Base-by-base conservation (phyloP, 2,329 filamentous ascomycete species). In the Cladosporium sp. region DNA sequence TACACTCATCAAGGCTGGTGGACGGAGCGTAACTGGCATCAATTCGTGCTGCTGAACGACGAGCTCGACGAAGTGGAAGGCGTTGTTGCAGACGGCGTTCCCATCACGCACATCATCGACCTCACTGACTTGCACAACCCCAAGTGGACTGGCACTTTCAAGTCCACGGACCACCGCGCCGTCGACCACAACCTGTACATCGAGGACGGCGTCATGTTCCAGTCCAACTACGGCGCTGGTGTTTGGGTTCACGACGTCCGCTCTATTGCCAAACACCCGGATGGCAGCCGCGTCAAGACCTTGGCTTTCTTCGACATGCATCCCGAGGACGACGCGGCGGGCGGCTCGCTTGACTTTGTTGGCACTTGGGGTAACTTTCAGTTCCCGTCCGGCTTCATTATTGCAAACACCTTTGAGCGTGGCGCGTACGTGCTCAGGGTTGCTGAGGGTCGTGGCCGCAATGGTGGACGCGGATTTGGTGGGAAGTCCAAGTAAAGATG, bases 1-100 rank as follows among this genome's bases (percentile, higher is more conserved):
- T 83, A 82, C 67, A 80, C 78, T 1, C 80, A 83, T 61, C 79
- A 82, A 60, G 80, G 80, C 6, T 77, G 75, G 68, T 58, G 52
- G 52, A 57, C 53, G 6, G 74, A 78, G 60, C 61, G 65, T 9
- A 61, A 71, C 43, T 72, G 65, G 60, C 69, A 70, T 58, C 61
- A 72, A 50, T 77, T 69, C 59, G 70, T 79, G 5, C 67, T 78
- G 9, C 59, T 78, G 3, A 77, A 79, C 54, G 76, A 79, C 56
- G 77, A 79, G 62, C 68, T 74, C 9, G 77, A 80, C 49, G 77
- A 80, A 68, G 52, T 59, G 3, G 58, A 73, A 5, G 75, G 72
- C 8, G 68, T 68, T 0, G 75, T 68, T 0, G 63, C 62, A 0
- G 69, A 76, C 46, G 70, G 72, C 0, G 71, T 64, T 51, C 74